Conservation (phyloP, 2,329 filamentous ascomycete species). For the Ophiostoma novo-ulmi region DNA sequence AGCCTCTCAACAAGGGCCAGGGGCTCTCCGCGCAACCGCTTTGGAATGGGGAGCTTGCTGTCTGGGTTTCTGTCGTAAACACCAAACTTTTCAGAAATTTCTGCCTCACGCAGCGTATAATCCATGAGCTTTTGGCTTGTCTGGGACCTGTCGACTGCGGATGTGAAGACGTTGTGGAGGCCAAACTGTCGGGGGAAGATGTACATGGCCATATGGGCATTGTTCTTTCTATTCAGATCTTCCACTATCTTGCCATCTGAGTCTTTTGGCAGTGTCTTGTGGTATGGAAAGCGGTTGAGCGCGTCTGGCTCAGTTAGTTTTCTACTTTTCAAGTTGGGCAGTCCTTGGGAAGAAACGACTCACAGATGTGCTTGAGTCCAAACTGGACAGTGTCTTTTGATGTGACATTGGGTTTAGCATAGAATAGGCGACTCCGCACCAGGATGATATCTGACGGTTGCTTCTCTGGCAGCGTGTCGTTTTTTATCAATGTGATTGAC, state of each 20-base stretch:
- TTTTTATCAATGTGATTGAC: background rate
- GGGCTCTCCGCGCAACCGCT: slow-evolving; percentile 60
- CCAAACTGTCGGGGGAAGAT: slow-evolving; percentile 89
- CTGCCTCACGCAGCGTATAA: slow-evolving; percentile 78
- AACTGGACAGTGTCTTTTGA: slow-evolving; percentile 45
- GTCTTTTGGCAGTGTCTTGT: slow-evolving; percentile 50
- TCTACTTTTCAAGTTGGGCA: background rate
- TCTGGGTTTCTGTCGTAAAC: slow-evolving; percentile 26
- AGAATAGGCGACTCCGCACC: slow-evolving; percentile 79
- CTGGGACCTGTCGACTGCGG: slow-evolving; percentile 50
- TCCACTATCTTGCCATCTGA: slow-evolving; percentile 65
- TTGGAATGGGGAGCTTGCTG: slow-evolving; percentile 46
- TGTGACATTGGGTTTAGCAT: slow-evolving; percentile 69
- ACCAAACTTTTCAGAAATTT: slow-evolving; percentile 53
- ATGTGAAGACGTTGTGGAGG: slow-evolving; percentile 88
- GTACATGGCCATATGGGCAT: slow-evolving; percentile 76
- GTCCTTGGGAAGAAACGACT: background rate
- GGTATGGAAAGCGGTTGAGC: slow-evolving; percentile 2
- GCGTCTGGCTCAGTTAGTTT: background rate
- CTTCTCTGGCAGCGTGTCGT: background rate
- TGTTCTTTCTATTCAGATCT: slow-evolving; percentile 40
- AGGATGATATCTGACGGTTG: slow-evolving; percentile 55
- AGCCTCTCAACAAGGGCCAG: slow-evolving; percentile 60
- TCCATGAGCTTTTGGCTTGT: slow-evolving; percentile 70
- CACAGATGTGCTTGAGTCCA: background rate